Conservation (phyloP, 1,284 basidiomycete species). For the Hemileia vastatrix region DNA sequence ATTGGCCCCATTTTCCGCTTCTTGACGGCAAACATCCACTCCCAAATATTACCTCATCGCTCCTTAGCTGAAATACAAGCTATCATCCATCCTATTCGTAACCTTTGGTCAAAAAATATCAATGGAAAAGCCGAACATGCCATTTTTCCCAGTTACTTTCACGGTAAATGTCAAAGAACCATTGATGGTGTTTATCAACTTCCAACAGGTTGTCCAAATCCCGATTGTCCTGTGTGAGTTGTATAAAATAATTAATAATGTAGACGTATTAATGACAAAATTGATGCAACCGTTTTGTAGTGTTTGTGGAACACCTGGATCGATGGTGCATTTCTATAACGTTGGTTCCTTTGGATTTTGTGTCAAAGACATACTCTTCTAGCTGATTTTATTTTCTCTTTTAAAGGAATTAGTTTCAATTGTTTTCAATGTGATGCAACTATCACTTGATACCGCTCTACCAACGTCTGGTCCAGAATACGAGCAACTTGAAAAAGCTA, state of each 20-base stretch:
- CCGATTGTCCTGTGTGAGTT: constrained; percentile 56
- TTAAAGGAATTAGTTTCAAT: not conserved
- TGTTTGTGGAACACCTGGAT: constrained; percentile 67
- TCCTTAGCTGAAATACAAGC: constrained; percentile 44
- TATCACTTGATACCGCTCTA: not conserved
- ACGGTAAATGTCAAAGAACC: constrained; percentile 58
- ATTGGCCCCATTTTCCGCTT: constrained; percentile 38
- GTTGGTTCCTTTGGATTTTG: not conserved
- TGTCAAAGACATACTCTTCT: not conserved
- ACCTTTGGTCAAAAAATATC: constrained; percentile 49
- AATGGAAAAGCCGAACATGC: constrained; percentile 49
- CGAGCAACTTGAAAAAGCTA: not conserved
- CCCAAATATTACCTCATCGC: constrained; percentile 43
- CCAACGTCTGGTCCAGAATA: not conserved
- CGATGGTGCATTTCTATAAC: constrained; percentile 58
- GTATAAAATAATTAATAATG: not conserved
- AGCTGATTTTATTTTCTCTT: not conserved
- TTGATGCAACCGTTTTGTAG: not conserved
- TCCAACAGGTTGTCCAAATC: constrained; percentile 62
- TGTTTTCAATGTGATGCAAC: constrained; percentile 1
- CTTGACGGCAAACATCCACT: constrained; percentile 44
- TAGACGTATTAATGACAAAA: not conserved
- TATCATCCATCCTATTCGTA: constrained; percentile 49
- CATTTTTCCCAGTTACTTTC: constrained; percentile 59
- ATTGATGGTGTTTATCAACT: constrained; percentile 48